These are phyloP conservation scores for Podospora sp. DNA, from an alignment of 495 filamentous ascomycete genomes.

Conservation along the genomic window DNA sequence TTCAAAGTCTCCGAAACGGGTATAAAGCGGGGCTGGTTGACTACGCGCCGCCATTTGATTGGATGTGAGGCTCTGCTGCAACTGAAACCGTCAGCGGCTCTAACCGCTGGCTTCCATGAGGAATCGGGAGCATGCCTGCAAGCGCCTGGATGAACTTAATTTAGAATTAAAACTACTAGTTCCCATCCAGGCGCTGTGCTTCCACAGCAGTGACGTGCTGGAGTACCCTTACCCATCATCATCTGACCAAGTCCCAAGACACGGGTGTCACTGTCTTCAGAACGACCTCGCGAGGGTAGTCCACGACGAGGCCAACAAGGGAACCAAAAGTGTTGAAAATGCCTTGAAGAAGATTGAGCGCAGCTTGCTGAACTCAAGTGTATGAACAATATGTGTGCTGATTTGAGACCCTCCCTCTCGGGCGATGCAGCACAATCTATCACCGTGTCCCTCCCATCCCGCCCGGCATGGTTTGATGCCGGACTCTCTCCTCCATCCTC, in stretches of 20 bases:
- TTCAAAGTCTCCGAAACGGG: neutral
- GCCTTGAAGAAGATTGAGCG: neutral
- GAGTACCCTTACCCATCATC: too few relatives aligned
- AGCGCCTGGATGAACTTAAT: neutral
- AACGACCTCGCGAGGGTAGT: too few relatives aligned
- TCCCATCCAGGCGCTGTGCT: neutral
- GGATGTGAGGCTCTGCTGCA: neutral
- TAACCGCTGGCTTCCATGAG: neutral
- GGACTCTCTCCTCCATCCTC: neutral
- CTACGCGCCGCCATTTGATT: neutral
- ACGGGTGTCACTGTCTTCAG: too few relatives aligned
- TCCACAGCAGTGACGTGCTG: too few relatives aligned
- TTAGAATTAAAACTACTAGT: neutral
- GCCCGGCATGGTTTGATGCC: neutral
- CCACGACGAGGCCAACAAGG: too few relatives aligned
- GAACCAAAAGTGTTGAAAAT: too few relatives aligned
- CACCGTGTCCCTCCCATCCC: neutral
- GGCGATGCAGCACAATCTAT: neutral
- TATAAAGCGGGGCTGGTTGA: neutral
- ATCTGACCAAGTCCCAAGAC: too few relatives aligned
- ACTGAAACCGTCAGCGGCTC: neutral
- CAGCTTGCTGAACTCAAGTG: neutral
- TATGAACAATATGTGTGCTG: constrained; percentile 1
- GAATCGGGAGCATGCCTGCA: neutral
- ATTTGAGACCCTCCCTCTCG: neutral